A percentile compares a stretch with the other conserved stretches of the same genome.
These are phyloP conservation scores for Elongisporangium prolatum DNA, from an alignment of 352 stramenopile species.

Conservation along the genomic window DNA sequence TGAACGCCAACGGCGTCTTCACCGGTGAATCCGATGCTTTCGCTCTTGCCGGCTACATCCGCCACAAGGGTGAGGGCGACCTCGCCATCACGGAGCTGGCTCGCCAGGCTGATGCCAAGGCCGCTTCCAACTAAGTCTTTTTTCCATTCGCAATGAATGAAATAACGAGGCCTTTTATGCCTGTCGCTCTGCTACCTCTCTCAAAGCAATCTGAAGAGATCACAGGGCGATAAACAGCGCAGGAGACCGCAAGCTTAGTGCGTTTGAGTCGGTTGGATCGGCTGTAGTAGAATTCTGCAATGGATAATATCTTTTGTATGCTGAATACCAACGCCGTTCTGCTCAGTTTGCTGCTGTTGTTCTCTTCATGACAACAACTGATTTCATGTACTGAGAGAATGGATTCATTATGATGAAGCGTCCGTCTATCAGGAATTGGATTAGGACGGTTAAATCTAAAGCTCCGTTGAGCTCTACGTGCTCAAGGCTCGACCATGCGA, in stretches of 20 bases:
- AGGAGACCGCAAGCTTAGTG: not conserved
- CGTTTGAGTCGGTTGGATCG: not conserved
- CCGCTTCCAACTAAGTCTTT: not conserved
- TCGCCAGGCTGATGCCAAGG: conserved; percentile 75
- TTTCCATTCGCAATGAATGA: not conserved
- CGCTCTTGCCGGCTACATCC: conserved; percentile 96
- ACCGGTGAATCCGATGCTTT: conserved; percentile 95
- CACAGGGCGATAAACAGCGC: not conserved
- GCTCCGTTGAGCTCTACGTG: not conserved
- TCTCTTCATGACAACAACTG: not conserved
- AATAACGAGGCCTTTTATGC: not conserved
- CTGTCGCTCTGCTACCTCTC: not conserved
- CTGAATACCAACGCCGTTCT: not conserved
- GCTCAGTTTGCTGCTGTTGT: not conserved
- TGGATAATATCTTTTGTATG: not conserved
- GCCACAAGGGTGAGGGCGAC: conserved; percentile 94
- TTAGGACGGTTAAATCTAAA: not conserved
- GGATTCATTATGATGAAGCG: not conserved
- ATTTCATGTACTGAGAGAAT: too few relatives aligned
- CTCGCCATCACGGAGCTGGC: conserved; percentile 89
- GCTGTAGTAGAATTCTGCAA: not conserved
- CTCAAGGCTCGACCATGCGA: not conserved
- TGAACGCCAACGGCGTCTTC: conserved; percentile 96
- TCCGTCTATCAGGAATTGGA: not conserved
- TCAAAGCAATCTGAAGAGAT: not conserved